Evolutionary conservation across 768 basidiomycete species (phyloP).

Genomic region (Termitomyces sp.): DNA sequence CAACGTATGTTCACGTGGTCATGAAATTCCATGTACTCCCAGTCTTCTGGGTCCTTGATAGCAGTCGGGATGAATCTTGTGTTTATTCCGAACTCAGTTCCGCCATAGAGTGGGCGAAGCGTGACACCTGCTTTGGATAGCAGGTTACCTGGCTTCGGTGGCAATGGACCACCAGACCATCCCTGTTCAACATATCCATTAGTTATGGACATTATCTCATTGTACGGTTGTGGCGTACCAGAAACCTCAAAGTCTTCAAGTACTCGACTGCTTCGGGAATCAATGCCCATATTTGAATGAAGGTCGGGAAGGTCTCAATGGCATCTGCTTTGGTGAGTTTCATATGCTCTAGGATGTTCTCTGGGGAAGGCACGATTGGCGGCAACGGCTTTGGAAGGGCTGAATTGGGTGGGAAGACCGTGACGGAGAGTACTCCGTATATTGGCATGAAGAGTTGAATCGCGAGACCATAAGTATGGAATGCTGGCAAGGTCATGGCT

Average conservation of each 20-base stretch:
- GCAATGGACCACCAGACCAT: conserved; percentile 12
- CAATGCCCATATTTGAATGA: conserved; percentile 36
- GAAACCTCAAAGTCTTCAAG: conserved; percentile 7
- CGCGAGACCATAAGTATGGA: conserved; percentile 32
- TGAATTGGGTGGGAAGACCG: not conserved
- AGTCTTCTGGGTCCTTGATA: conserved; percentile 18
- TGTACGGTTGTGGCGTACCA: not conserved
- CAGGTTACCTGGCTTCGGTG: conserved; percentile 9
- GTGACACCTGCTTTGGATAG: conserved; percentile 9
- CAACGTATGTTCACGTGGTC: too few species aligned
- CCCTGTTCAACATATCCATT: not conserved
- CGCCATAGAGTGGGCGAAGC: conserved; percentile 10
- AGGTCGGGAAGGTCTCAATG: conserved; percentile 32
- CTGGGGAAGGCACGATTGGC: too few species aligned
- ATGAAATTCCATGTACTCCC: conserved; percentile 13
- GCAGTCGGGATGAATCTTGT: not conserved
- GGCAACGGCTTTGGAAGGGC: conserved; percentile 15
- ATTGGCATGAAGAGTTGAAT: conserved; percentile 28
- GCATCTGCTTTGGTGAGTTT: conserved; percentile 22
- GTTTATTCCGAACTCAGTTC: too few species aligned
- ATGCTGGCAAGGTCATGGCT: conserved; percentile 29
- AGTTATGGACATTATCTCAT: too few species aligned
- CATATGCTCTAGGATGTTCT: conserved; percentile 34
- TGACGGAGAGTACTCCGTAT: too few species aligned
- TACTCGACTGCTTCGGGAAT: conserved; percentile 19